Conservation (phyloP, 2,329 filamentous ascomycete species). For the Nemania sp. region DNA sequence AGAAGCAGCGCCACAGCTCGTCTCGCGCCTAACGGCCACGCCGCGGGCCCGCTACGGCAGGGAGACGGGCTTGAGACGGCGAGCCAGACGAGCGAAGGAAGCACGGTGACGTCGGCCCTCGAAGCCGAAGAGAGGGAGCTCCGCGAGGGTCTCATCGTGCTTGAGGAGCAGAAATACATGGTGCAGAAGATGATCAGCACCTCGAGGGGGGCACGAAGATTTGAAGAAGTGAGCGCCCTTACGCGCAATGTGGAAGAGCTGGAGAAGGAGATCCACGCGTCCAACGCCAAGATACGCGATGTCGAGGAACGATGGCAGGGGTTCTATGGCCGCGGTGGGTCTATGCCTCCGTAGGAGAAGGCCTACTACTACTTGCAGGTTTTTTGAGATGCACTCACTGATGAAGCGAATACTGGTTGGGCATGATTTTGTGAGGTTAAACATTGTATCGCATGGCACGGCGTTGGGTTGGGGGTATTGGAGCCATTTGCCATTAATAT, state of each 20-base stretch:
- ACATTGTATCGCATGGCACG: constrained; percentile 32
- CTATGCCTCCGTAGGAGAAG: constrained; percentile 4
- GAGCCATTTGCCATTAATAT: too few relatives aligned
- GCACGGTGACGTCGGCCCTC: constrained; percentile 58
- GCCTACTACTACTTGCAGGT: neutral
- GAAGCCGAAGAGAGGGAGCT: constrained; percentile 84
- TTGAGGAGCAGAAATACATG: constrained; percentile 91
- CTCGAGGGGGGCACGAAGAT: constrained; percentile 74
- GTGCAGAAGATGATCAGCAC: constrained; percentile 82
- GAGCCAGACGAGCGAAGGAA: constrained; percentile 54
- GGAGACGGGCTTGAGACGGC: constrained; percentile 52
- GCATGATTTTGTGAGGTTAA: neutral
- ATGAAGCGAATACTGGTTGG: too few relatives aligned
- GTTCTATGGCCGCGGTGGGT: constrained; percentile 46
- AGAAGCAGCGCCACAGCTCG: constrained; percentile 42
- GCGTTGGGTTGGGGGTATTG: too few relatives aligned
- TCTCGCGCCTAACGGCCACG: constrained; percentile 41
- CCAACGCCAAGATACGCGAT: constrained; percentile 66
- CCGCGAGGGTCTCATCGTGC: constrained; percentile 76
- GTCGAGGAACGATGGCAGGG: constrained; percentile 65
- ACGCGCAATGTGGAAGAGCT: constrained; percentile 82
- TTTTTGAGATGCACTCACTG: too few relatives aligned
- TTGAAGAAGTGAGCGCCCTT: constrained; percentile 83
- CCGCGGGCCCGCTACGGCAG: constrained; percentile 49
- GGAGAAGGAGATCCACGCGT: constrained; percentile 71